Conservation (phyloP, 345 rosid species). For the Nasturtium officinale region DNA sequence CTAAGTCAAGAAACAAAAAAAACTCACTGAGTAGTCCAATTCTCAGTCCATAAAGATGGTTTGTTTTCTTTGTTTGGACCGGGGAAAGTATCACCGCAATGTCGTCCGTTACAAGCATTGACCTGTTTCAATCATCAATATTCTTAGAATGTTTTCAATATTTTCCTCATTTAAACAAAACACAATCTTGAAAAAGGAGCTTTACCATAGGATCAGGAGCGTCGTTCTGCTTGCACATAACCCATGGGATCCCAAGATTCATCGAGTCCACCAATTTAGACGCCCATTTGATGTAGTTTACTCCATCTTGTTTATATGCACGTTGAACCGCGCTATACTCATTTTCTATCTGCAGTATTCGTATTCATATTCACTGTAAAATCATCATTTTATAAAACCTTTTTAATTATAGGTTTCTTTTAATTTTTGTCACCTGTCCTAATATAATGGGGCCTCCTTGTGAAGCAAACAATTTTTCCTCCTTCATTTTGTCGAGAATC, state of each 20-base stretch:
- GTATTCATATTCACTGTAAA: background rate
- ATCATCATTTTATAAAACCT: background rate
- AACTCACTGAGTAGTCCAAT: slow-evolving; percentile 55
- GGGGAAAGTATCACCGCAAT: slow-evolving; percentile 68
- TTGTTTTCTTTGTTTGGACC: slow-evolving; percentile 67
- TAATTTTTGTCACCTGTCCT: slow-evolving; percentile 50
- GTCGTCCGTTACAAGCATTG: slow-evolving; percentile 76
- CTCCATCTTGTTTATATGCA: slow-evolving; percentile 54
- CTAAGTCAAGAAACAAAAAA: background rate
- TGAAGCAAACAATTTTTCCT: slow-evolving; percentile 61
- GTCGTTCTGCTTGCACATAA: slow-evolving; percentile 82
- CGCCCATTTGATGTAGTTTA: slow-evolving; percentile 67
- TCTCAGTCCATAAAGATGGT: slow-evolving; percentile 82
- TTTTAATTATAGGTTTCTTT: background rate
- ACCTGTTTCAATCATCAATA: slow-evolving; percentile 48
- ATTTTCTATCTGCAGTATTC: slow-evolving; percentile 65
- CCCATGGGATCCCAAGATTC: slow-evolving; percentile 82
- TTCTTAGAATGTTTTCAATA: background rate
- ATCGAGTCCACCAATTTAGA: slow-evolving; percentile 65
- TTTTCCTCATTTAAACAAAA: background rate
- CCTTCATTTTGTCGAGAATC: slow-evolving; percentile 53
- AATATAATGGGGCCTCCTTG: slow-evolving; percentile 68
- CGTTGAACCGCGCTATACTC: slow-evolving; percentile 63
- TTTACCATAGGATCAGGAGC: slow-evolving; percentile 78
- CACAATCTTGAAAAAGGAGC: background rate